Evolutionary conservation across 2,329 filamentous ascomycete genomes (phyloP).

Genomic region (Immersiporthe knoxdaviesiana): DNA sequence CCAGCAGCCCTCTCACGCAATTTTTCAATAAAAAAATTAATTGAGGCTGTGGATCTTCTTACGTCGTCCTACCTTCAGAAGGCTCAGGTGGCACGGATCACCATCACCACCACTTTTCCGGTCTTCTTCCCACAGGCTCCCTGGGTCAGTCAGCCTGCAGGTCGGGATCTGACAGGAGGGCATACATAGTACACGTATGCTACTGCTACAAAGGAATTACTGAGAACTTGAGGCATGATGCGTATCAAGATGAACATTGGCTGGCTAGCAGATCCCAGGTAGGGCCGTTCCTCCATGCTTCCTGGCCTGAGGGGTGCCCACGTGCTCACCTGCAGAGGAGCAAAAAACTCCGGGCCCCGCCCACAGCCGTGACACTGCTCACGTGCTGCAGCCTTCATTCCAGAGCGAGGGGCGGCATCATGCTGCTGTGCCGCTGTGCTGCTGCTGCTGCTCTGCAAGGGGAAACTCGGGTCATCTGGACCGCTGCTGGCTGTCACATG

Average conservation of each 20-base stretch:
- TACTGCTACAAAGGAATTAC: not conserved
- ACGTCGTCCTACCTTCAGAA: not conserved
- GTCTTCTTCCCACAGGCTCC: not conserved
- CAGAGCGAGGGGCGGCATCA: not conserved
- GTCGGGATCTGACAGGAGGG: not conserved
- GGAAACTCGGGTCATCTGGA: not conserved
- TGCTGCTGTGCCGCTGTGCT: not conserved
- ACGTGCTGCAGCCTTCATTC: slow-evolving; percentile 14
- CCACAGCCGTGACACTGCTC: slow-evolving; percentile 9
- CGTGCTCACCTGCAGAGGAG: slow-evolving; percentile 15
- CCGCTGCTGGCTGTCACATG: slow-evolving; percentile 3
- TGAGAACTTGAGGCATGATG: slow-evolving; percentile 11
- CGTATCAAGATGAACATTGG: not conserved
- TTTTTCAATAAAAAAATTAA: not conserved
- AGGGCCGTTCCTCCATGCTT: not conserved
- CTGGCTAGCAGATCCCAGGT: not conserved
- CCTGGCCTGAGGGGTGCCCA: slow-evolving; percentile 28
- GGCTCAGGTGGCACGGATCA: not conserved
- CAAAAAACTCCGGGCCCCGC: not conserved
- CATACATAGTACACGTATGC: not conserved
- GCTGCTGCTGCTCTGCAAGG: not conserved
- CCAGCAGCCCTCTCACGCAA: not conserved
- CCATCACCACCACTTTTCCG: not conserved
- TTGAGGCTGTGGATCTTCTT: not conserved
- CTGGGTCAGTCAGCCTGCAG: not conserved